Conservation (phyloP, 345 rosid species). For the Ceriops decandra region DNA sequence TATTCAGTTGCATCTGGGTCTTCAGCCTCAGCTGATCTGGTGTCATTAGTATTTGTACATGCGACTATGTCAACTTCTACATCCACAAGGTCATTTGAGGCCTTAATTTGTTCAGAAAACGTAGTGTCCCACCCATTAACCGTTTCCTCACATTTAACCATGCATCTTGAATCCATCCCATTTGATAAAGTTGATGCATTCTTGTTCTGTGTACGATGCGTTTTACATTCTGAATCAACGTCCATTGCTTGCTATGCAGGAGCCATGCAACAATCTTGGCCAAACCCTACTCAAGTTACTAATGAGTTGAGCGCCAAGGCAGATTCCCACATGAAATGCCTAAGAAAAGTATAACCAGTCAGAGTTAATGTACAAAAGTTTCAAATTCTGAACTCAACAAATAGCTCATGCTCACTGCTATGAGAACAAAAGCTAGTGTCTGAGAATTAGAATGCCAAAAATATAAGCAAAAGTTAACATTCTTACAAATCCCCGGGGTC, state of each 20-base stretch:
- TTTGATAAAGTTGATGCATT: slow-evolving; percentile 24
- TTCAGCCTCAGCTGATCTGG: slow-evolving; percentile 24
- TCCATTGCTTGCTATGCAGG: slow-evolving; percentile 38
- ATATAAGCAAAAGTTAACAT: background rate
- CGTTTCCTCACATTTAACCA: slow-evolving; percentile 29
- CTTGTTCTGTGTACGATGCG: slow-evolving; percentile 24
- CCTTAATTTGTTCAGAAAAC: slow-evolving; percentile 20
- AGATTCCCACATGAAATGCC: slow-evolving; percentile 18
- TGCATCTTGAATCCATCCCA: slow-evolving; percentile 26
- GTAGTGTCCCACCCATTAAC: slow-evolving; percentile 15
- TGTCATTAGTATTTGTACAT: slow-evolving; percentile 25
- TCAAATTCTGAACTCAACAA: slow-evolving; percentile 4
- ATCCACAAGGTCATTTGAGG: slow-evolving; percentile 37
- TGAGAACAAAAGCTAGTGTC: too few species aligned
- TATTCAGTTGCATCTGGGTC: slow-evolving; percentile 86
- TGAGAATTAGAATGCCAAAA: background rate
- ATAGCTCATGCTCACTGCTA: background rate
- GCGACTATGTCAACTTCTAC: slow-evolving; percentile 38
- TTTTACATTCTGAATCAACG: slow-evolving; percentile 31
- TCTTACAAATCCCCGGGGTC: too few species aligned
- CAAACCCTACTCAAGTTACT: slow-evolving; percentile 9
- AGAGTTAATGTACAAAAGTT: background rate
- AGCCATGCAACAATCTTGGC: slow-evolving; percentile 26
- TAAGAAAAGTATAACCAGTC: slow-evolving; percentile 12
- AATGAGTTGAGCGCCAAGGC: slow-evolving; percentile 1